These are phyloP conservation scores for Leccinellum rugosiceps DNA, from an alignment of 768 basidiomycete genomes.

Conservation along the genomic window DNA sequence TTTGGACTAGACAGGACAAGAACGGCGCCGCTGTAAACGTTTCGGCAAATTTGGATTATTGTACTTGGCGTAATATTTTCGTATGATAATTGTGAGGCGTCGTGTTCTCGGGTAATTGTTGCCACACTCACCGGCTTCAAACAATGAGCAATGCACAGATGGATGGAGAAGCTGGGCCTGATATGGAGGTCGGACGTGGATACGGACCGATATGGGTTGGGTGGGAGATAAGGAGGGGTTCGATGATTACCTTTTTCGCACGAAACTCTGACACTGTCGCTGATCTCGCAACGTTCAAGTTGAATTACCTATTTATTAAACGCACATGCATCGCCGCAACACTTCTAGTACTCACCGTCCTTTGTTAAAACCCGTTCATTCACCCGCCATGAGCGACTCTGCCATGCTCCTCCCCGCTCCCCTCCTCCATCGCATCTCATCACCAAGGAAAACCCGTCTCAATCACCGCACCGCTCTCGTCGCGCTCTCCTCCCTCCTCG, in stretches of 20 bases:
- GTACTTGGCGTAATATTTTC: too few relatives aligned
- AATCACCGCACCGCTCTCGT: slow-evolving; percentile 54
- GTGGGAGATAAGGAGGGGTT: neutral
- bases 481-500: slow-evolving; percentile 49
- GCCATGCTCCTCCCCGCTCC: slow-evolving; percentile 33
- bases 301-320: neutral
- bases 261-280: neutral
- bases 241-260: neutral
- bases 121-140: too few relatives aligned
- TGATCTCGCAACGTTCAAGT: neutral
- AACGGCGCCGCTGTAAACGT: slow-evolving; percentile 5
- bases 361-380: slow-evolving; percentile 14
- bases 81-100: too few relatives aligned
- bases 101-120: too few relatives aligned
- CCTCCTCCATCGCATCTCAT: slow-evolving; percentile 20
- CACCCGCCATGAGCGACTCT: neutral
- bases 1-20: neutral
- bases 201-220: neutral
- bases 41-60: too few relatives aligned
- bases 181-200: neutral
- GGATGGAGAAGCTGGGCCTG: neutral
- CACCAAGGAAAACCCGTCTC: slow-evolving; percentile 33
- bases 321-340: slow-evolving; percentile 29
- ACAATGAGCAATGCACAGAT: neutral
- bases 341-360: slow-evolving; percentile 12